phyloP scores from a whole-genome alignment of 163 green algal genomes.

The Chloromonas sp. region DNA sequence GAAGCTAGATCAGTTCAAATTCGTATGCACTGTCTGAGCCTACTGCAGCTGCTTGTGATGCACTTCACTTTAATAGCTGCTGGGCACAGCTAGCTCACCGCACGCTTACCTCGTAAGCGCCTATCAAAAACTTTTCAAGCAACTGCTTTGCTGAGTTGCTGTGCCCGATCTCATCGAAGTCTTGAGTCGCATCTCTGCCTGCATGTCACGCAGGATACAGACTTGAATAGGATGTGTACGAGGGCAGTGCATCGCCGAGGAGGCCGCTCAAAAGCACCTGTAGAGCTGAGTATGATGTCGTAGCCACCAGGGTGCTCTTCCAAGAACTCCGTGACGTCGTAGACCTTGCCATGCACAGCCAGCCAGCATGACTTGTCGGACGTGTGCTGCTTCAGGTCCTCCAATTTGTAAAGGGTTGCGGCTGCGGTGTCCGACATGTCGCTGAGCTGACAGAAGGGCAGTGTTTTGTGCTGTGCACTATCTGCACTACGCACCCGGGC shows the following conservation, averaged over 20 bases:
- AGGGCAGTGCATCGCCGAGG: too few species aligned
- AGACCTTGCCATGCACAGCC: constrained; percentile 79
- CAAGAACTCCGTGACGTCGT: constrained; percentile 91
- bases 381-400: constrained; percentile 53
- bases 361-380: constrained; percentile 78
- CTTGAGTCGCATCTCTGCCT: constrained; percentile 85
- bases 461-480: neutral
- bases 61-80: neutral
- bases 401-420: constrained; percentile 31
- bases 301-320: constrained; percentile 93
- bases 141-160: constrained; percentile 77
- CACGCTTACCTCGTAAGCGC: neutral
- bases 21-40: neutral
- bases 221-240: too few species aligned
- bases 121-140: constrained; percentile 81
- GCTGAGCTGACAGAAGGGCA: too few species aligned
- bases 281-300: constrained; percentile 81
- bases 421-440: neutral
- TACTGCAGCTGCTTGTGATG: neutral
- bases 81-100: neutral
- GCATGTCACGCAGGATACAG: neutral
- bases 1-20: neutral
- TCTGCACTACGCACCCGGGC: too few species aligned
- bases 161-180: constrained; percentile 94
- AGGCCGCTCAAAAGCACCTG: constrained; percentile 36